Conservation (phyloP, 495 filamentous ascomycete genomes). For the Aspergillus cavernicola region DNA sequence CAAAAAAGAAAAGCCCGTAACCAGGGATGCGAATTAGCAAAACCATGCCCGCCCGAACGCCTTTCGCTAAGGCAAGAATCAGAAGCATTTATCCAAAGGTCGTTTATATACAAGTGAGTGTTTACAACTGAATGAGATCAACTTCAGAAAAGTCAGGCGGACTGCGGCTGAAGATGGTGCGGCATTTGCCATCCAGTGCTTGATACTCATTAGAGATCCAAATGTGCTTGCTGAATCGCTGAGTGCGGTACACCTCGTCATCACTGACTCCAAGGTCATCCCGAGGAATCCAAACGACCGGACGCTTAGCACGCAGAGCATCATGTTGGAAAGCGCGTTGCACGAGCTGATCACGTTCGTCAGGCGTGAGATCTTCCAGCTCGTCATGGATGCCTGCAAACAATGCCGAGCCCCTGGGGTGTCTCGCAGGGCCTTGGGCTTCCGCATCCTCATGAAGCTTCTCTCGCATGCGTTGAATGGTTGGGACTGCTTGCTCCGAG, state of each 20-base stretch:
- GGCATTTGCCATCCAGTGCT: constrained; percentile 75
- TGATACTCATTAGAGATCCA: constrained; percentile 95
- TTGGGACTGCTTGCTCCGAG: constrained; percentile 29
- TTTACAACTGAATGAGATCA: constrained; percentile 78
- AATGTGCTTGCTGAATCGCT: constrained; percentile 72
- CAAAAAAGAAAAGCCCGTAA: neutral
- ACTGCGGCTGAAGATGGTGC: constrained; percentile 81
- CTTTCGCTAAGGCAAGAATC: neutral
- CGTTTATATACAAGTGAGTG: neutral
- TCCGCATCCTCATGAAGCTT: constrained; percentile 54
- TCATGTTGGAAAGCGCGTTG: constrained; percentile 88
- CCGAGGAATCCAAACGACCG: constrained; percentile 90
- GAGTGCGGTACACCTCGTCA: constrained; percentile 80
- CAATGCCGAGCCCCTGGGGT: constrained; percentile 66
- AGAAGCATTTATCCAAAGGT: neutral
- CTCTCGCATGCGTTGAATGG: constrained; percentile 33
- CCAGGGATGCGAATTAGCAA: neutral
- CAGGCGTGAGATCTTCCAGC: constrained; percentile 89
- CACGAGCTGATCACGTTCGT: constrained; percentile 83
- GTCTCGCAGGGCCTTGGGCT: constrained; percentile 53
- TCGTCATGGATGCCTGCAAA: constrained; percentile 86
- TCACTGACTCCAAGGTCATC: constrained; percentile 89
- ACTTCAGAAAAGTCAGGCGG: constrained; percentile 91
- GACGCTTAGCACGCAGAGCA: constrained; percentile 78
- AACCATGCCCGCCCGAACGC: neutral